Conservation (phyloP, 306 rosid genomes). For the Vigna hirtella region DNA sequence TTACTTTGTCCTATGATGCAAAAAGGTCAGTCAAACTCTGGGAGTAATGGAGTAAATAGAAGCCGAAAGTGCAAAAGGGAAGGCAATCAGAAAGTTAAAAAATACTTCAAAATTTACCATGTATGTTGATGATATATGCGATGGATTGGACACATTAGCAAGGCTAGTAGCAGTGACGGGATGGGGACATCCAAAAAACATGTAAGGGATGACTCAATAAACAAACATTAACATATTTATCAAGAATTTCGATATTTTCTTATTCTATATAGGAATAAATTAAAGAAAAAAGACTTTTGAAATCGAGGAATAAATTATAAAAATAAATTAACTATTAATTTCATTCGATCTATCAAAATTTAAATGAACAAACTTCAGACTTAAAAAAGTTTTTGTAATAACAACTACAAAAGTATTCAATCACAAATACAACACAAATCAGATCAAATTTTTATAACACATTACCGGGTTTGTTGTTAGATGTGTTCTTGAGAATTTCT, state of each 20-base stretch:
- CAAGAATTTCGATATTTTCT: neutral
- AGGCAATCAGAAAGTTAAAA: neutral
- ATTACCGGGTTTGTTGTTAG: slow-evolving; percentile 3
- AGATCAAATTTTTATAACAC: slow-evolving; percentile 11
- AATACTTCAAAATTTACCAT: slow-evolving; percentile 5
- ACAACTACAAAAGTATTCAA: neutral
- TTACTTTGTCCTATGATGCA: slow-evolving; percentile 63
- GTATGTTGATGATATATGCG: slow-evolving; percentile 12
- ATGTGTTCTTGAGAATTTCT: neutral
- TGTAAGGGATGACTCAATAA: neutral
- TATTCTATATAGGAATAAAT: neutral
- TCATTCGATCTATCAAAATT: neutral
- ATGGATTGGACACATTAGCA: slow-evolving; percentile 24
- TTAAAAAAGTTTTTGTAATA: neutral
- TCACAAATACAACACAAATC: slow-evolving; percentile 30
- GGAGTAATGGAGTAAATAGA: slow-evolving; percentile 18
- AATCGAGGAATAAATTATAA: neutral
- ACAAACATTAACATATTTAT: neutral
- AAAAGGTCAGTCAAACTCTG: slow-evolving; percentile 30
- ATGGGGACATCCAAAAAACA: neutral
- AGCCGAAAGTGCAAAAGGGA: slow-evolving; percentile 12
- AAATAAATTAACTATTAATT: neutral
- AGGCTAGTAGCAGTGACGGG: neutral
- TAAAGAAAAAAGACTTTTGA: neutral
- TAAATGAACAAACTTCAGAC: neutral